A percentile compares a stretch with the other conserved stretches of the same genome.
Conservation (phyloP, 371 early-diverging fungal species). For the Thermomucor indicae-seudaticae region DNA sequence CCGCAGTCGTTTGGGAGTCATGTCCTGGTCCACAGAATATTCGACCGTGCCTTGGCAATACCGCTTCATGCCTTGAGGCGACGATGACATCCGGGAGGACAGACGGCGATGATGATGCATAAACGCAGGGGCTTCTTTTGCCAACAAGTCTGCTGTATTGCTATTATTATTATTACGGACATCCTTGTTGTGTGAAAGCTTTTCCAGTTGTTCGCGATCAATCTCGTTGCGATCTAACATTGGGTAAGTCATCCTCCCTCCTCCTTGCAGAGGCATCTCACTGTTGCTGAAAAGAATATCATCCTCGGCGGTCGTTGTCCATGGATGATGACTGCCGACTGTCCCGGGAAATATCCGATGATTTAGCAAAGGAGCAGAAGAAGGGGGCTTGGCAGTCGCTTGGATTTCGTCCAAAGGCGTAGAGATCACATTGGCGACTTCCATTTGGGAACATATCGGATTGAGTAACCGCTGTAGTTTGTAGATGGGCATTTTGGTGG, state of each 20-base stretch:
- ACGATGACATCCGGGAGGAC: too few relatives aligned
- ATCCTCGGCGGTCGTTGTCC: background rate
- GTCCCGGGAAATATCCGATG: background rate
- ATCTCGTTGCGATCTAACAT: slow-evolving; percentile 10
- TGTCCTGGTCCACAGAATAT: too few relatives aligned
- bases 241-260: background rate
- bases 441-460: slow-evolving; percentile 10
- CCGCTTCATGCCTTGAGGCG: too few relatives aligned
- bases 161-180: background rate
- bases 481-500: background rate
- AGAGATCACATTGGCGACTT: slow-evolving; percentile 4
- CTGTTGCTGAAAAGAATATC: background rate
- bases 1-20: too few relatives aligned
- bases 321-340: background rate
- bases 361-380: background rate
- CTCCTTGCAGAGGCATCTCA: background rate
- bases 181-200: slow-evolving; percentile 12
- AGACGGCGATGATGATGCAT: background rate
- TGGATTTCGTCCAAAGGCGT: slow-evolving; percentile 3
- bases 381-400: background rate
- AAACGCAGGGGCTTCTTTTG: background rate
- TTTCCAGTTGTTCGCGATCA: slow-evolving; percentile 16
- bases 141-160: background rate
- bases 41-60: too few relatives aligned
- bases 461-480: slow-evolving; percentile 8